Evolutionary conservation across 179 eudicot species (phyloP).

Genomic region (Gypsophila paniculata): DNA sequence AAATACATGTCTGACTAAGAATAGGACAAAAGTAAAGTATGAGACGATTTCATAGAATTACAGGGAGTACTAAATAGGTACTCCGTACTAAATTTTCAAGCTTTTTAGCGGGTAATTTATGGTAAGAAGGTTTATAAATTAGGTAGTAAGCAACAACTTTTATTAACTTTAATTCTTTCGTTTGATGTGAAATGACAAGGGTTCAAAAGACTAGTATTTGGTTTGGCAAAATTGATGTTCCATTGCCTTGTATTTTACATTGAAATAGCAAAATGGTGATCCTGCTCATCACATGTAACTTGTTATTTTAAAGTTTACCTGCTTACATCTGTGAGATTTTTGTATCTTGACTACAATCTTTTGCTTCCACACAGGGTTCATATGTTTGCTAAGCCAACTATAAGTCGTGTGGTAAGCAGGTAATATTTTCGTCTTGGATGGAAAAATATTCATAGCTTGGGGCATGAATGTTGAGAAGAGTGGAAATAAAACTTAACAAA

Average conservation of each 20-base stretch:
- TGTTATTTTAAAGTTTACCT: background rate
- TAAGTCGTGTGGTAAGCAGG: conserved; percentile 89
- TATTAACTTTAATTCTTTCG: background rate
- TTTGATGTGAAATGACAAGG: background rate
- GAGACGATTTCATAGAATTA: too few relatives aligned
- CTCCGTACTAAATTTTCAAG: too few relatives aligned
- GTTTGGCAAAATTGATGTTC: background rate
- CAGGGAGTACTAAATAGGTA: too few relatives aligned
- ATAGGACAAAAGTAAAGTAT: too few relatives aligned
- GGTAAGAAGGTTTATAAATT: too few relatives aligned
- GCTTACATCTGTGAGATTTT: conserved; percentile 9
- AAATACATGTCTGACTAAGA: too few relatives aligned
- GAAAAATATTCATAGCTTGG: background rate
- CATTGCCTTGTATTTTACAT: background rate
- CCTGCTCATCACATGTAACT: conserved; percentile 4
- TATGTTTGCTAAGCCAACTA: conserved; percentile 74
- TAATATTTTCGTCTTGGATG: conserved; percentile 24
- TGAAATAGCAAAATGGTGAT: conserved; percentile 5
- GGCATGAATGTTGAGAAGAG: background rate
- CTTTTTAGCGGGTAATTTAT: too few relatives aligned
- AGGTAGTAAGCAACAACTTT: background rate
- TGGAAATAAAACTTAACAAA: background rate
- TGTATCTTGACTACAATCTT: background rate
- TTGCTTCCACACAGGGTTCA: conserved; percentile 63
- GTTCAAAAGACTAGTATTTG: background rate